Evolutionary conservation across 2,329 filamentous ascomycete species (phyloP), one percentile per base, ranked within the genome.

Genomic region (Colletotrichum sp.): DNA sequence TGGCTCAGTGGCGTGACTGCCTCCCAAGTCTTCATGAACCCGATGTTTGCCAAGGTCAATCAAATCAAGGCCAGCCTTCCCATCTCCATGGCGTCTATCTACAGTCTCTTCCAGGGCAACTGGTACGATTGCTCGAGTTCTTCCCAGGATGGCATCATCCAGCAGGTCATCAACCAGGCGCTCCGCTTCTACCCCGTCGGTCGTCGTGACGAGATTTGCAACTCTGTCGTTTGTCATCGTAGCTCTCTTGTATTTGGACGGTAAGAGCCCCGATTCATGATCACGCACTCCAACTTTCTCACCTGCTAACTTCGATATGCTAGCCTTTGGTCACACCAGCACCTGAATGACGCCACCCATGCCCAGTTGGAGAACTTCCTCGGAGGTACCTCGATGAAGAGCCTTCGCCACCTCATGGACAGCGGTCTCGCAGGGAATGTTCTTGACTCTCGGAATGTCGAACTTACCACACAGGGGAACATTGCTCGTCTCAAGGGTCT

Each of bases 291-390:
- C 6, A 3, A n/a, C 16, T 6, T 8, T 34, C 15, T 1, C n/a
- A 22, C 11, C 8, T 61, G 30, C 55, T 69, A 27, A 64, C n/a
- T 12, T 19, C n/a, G 12, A 32, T 3, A 2, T 3, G 9, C 5
- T 19, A 77, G 75, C 12, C 75, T 77, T 82, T 94, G 92, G 92
- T 91, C 89, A 78, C 92, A 94, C 82, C 81, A 79, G 5, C 93
- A 93, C 80, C 87, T 94, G 27, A 93, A 93, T 83, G 90, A 91
- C 82, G 91, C 89, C 5, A 94, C 92, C 2, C 92, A 94, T 82
- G 84, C 88, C 1, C 89, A 92, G 80, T 88, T 93, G 62, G 88
- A 91, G 80, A 87, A 89, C 36, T 91, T 93, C 82, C 89, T 94
- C 72, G 90, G 90, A 78, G 92, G 92, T 64, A 88, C 91, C 65